Evolutionary conservation across 306 rosid genomes (phyloP), one percentile per base, ranked within the genome.

Genomic region (Prunus kanzakura): DNA sequence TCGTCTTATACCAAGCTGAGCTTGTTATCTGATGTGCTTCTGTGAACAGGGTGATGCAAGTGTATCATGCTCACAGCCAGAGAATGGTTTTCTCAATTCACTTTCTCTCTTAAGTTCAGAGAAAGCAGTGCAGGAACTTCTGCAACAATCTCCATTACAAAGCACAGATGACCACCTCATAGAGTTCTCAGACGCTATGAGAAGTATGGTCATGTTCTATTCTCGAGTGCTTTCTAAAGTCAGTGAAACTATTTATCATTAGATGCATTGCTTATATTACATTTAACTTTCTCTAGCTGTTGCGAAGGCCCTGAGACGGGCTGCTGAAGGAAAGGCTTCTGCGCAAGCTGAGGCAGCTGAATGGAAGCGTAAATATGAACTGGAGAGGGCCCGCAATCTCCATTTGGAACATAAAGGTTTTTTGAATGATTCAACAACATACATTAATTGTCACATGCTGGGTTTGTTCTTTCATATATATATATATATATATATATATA

Each of bases 311-410:
- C 84, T 95, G 73, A 88, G 97, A 84, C 86, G 72, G 70, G 97
- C 91, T 67, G 97, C 98, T 3, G 93, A 95, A 84, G 97, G 93
- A 62, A 95, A 95, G 82, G 97, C 97, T 75, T 81, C 90, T 77
- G 97, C 97, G 80, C 96, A 95, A 79, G 93, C 93, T 57, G 98
- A 92, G 90, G 98, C 97, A 67, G 91, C 89, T 73, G 98, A 90
- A 81, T 95, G 98, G 98, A 92, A 88, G 88, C 97, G 92, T 27
- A 95, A 90, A 92, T 95, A 76, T 81, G 97, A 92, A 77, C 76
- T 89, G 87, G 98, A 95, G 92, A 88, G 87, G 88, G 77, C 66
- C 13, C 84, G 88, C 71, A 92, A 90, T 85, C 80, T 85, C 76
- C 90, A 69, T 75, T 57, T 89, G 79, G 97, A 90, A 54, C 45